These are phyloP conservation scores for Coccomyxa sp. DNA, from an alignment of 139 green algal genomes.

Conservation along the genomic window DNA sequence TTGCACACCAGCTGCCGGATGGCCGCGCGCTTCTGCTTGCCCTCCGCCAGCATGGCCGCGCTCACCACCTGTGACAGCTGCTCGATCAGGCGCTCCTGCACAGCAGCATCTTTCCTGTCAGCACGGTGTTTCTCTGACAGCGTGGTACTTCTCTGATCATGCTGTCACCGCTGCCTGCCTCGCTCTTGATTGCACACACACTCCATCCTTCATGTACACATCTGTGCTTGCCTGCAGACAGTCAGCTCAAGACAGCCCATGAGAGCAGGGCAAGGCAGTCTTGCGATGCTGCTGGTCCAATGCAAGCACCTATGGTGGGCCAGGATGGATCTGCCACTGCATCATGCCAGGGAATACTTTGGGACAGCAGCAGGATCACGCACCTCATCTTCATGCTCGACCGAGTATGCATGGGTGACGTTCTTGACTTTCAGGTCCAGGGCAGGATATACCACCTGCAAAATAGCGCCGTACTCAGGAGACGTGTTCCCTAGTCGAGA, in stretches of 20 bases:
- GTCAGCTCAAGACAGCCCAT: no score
- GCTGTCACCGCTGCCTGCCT: no score
- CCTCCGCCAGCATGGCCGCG: constrained; percentile 40
- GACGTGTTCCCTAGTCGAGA: neutral
- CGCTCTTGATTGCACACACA: no score
- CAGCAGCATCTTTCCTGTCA: neutral
- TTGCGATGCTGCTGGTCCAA: no score
- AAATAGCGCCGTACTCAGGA: neutral
- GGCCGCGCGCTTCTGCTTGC: constrained; percentile 36
- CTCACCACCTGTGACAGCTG: constrained; percentile 69
- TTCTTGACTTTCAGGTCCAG: constrained; percentile 88
- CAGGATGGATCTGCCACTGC: no score
- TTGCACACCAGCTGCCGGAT: constrained; percentile 40
- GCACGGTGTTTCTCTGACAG: neutral
- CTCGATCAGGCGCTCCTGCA: constrained; percentile 79
- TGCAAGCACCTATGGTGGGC: no score
- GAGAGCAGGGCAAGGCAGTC: no score
- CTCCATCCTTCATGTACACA: no score
- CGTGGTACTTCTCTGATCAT: no score
- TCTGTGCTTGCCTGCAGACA: no score
- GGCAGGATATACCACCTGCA: constrained; percentile 86
- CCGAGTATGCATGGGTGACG: constrained; percentile 80
- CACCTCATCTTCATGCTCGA: constrained; percentile 90
- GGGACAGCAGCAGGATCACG: no score
- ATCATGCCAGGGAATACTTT: no score